Conservation (phyloP, 208 protist species). For the Spongospora subterranea region DNA sequence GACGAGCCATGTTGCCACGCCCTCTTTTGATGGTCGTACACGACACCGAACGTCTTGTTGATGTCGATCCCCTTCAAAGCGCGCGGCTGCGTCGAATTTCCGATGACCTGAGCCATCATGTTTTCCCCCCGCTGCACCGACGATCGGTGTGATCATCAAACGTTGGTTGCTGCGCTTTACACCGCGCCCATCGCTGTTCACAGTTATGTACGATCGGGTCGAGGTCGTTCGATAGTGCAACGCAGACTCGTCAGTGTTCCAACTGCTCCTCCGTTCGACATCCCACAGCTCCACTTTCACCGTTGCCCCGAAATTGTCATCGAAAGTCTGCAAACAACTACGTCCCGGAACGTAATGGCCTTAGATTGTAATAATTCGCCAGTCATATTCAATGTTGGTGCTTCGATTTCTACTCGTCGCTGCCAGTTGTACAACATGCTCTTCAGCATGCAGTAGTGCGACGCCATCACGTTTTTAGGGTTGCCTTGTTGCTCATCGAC, state of each 20-base stretch:
- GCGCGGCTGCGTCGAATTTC: not conserved
- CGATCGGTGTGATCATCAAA: conserved; percentile 25
- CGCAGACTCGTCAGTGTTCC: not conserved
- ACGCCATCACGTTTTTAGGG: too few relatives aligned
- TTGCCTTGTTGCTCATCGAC: too few relatives aligned
- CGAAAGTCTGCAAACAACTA: not conserved
- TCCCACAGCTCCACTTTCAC: not conserved
- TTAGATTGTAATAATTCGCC: not conserved
- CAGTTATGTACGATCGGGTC: not conserved
- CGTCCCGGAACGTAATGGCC: not conserved
- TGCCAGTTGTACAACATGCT: not conserved
- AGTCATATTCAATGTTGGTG: not conserved
- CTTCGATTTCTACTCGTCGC: not conserved
- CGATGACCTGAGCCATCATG: not conserved
- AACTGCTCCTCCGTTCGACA: not conserved
- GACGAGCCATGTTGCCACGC: too few relatives aligned
- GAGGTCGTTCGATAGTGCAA: not conserved
- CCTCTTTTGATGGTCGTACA: not conserved
- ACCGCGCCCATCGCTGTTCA: conserved; percentile 20
- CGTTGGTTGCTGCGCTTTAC: not conserved
- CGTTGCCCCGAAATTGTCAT: not conserved
- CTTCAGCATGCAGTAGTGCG: too few relatives aligned
- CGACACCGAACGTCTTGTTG: not conserved
- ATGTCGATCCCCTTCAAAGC: not conserved
- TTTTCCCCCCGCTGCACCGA: conserved; percentile 45